Base-by-base conservation (phyloP, 495 filamentous ascomycete species). In the Annulohypoxylon nitens region DNA sequence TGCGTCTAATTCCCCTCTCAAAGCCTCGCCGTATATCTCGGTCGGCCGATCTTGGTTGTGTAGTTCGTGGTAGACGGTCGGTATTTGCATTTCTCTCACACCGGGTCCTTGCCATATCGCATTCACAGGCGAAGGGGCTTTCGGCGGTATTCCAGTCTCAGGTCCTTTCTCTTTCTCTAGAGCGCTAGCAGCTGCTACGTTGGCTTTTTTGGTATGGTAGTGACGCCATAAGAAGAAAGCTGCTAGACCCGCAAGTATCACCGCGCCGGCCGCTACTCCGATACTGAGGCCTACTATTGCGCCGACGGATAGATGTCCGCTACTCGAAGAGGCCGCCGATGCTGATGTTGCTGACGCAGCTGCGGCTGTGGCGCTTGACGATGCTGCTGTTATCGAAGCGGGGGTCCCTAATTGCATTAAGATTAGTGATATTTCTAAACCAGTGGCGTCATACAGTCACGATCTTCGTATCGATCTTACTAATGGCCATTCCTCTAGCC, bases 231-330 rank as follows among this genome's bases (percentile, higher is more conserved):
- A 2, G 4, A 74, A 33, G 20, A 74, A 50, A 8, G 6, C 48
- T 25, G 57, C 67, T 47, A 54, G 18, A 5, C 18, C 71, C 18
- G 45, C 62, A 5, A 74, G 30, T 10, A 67, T 36, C 37, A 74
- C 26, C 8, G 53, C 58, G 2, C 50, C 67, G 18, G 25, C 48
- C 6, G 61, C 67, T 54, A 59, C 51, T 12, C 71, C 71, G 36
- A 74, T 62, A 20, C 71, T 74, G 14, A 74, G 39, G 8, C 71
- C 71, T n/a, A 74, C 51, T 45, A 74, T 70, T 0, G 61, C 71
- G 20, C 67, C 71, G 4, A 55, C 53, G 11, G 67, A 70, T 36
- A 74, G 45, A 16, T 62, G 51, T 20, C 62, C 66, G 7, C 48
- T 37, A 4, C 51, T 8, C 33, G 51, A 14, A 9, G 67, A 47